Percentiles rank a stretch among this genome's conserved stretches.
phyloP scores from a whole-genome alignment of 495 filamentous ascomycete species.

The Opeltia flavorubescens region DNA sequence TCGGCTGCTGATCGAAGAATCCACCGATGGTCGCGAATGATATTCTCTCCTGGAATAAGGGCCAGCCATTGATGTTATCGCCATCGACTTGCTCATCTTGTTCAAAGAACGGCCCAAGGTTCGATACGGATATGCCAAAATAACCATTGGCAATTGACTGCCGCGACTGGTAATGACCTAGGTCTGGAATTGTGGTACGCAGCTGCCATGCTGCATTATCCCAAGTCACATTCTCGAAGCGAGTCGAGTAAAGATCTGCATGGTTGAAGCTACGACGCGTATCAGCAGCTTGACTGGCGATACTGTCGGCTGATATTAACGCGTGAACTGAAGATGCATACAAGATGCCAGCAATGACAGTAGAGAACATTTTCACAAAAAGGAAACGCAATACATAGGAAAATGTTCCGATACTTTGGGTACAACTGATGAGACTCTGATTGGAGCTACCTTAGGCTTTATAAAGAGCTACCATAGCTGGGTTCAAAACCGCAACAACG shows the following conservation, averaged over 20 bases:
- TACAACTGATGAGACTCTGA: too few species aligned
- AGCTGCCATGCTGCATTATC: slow-evolving; percentile 50
- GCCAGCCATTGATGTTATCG: slow-evolving; percentile 59
- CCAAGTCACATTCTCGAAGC: slow-evolving; percentile 42
- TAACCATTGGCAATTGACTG: slow-evolving; percentile 52
- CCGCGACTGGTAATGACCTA: slow-evolving; percentile 49
- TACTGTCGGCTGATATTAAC: background rate
- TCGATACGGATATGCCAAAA: slow-evolving; percentile 45
- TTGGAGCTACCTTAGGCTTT: too few species aligned
- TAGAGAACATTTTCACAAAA: too few species aligned
- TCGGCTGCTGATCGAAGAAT: slow-evolving; percentile 53
- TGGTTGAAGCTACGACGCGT: background rate
- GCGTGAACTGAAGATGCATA: background rate
- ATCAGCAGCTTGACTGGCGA: slow-evolving; percentile 4
- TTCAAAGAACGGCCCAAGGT: slow-evolving; percentile 58
- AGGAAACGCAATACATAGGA: too few species aligned
- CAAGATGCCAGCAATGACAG: background rate
- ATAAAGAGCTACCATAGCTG: too few species aligned
- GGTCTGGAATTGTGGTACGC: slow-evolving; percentile 37
- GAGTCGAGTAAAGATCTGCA: slow-evolving; percentile 28
- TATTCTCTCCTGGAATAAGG: slow-evolving; percentile 50
- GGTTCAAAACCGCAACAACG: too few species aligned
- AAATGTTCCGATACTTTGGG: too few species aligned
- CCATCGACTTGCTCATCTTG: slow-evolving; percentile 35
- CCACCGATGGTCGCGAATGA: slow-evolving; percentile 62